Percentiles rank a stretch among this genome's conserved stretches.
Conservation (phyloP, 345 rosid genomes). For the Isatis tinctoria region DNA sequence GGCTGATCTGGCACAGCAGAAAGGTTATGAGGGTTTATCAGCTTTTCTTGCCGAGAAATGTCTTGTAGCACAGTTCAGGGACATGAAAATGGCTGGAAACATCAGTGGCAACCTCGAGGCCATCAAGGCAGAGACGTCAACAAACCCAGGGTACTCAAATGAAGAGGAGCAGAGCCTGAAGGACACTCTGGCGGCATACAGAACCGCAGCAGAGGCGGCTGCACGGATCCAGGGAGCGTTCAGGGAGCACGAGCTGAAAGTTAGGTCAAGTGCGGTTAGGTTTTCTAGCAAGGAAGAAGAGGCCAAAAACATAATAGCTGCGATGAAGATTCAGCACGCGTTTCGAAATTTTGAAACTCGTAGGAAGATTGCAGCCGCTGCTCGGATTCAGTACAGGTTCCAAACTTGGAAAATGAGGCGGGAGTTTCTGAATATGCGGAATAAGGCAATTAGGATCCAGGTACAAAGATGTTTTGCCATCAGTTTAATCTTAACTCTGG, state of each 20-base stretch:
- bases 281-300: constrained; percentile 57
- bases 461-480: constrained; percentile 19
- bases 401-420: constrained; percentile 84
- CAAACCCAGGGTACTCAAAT: constrained; percentile 34
- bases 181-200: constrained; percentile 79
- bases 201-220: constrained; percentile 93
- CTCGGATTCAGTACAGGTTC: constrained; percentile 77
- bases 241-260: constrained; percentile 76
- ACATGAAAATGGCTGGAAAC: constrained; percentile 87
- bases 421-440: constrained; percentile 73
- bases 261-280: constrained; percentile 48
- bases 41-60: constrained; percentile 89
- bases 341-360: constrained; percentile 59
- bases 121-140: constrained; percentile 31
- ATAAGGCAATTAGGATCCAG: constrained; percentile 74
- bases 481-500: background rate
- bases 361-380: constrained; percentile 87
- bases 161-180: constrained; percentile 71
- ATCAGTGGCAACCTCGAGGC: constrained; percentile 57
- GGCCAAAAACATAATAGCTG: constrained; percentile 75
- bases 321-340: constrained; percentile 95
- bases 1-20: constrained; percentile 78
- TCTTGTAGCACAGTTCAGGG: constrained; percentile 73
- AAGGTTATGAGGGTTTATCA: constrained; percentile 82
- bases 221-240: constrained; percentile 86